These are phyloP conservation scores for Boletus calvinii DNA, from an alignment of 1,284 basidiomycete genomes.

Conservation along the genomic window DNA sequence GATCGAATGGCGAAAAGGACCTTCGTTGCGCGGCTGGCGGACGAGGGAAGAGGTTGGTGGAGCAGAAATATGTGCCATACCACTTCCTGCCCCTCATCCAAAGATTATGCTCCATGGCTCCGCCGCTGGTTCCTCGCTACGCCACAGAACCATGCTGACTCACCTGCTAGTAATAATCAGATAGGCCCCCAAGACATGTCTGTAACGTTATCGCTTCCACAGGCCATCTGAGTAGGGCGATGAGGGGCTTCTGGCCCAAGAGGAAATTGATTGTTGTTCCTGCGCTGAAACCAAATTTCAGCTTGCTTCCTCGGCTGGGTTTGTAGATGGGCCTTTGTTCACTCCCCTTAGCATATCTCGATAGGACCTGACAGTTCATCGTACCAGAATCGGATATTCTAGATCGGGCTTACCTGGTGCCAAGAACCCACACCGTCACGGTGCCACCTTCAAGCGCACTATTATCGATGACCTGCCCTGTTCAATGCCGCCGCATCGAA, in stretches of 20 bases:
- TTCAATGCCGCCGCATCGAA: background rate
- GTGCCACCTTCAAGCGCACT: constrained; percentile 1
- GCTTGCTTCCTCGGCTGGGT: background rate
- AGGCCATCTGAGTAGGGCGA: background rate
- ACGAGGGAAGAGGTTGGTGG: background rate
- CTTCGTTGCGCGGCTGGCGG: background rate
- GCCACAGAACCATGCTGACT: constrained; percentile 21
- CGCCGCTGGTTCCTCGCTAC: constrained; percentile 20
- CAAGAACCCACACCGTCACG: constrained; percentile 1
- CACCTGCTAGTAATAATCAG: constrained; percentile 3
- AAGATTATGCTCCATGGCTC: constrained; percentile 3
- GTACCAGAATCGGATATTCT: constrained; percentile 1
- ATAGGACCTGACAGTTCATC: background rate
- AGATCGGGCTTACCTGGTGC: constrained; percentile 1
- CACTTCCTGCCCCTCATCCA: background rate
- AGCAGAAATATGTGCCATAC: background rate
- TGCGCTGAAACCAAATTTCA: background rate
- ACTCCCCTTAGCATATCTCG: background rate
- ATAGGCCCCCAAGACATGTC: background rate
- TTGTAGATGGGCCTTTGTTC: background rate
- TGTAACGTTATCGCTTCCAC: background rate
- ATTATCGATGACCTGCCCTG: background rate
- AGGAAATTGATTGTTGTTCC: background rate
- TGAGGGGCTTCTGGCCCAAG: background rate
- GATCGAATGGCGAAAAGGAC: background rate